Evolutionary conservation across 1,284 basidiomycete genomes (phyloP), one percentile per base, ranked within the genome.

Genomic region (Pseudozyma flocculosa): DNA sequence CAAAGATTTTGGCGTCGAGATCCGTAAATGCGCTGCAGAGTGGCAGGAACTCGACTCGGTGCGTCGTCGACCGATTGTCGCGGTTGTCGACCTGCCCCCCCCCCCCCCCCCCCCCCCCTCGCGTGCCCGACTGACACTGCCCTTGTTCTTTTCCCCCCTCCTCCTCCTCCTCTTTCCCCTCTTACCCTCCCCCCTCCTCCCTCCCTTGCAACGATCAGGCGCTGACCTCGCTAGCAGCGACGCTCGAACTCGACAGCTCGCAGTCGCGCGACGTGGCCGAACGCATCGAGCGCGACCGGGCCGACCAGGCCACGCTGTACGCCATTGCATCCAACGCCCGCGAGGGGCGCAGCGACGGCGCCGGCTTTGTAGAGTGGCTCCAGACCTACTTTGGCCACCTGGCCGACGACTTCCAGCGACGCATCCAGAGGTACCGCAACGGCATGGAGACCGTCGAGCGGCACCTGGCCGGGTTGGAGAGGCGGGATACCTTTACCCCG

Each of bases 391-490:
- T 71, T 46, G 50, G 52, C n/a, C 47, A 61, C 8, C 50, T 65
- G 2, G 70, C 73, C 2, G 43, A 45, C 14, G 64, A 70, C 23
- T 69, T 73, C 24, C 48, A 67, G 22, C 61, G 60, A 8, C 54
- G 75, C 2, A 72, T 76, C 44, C 38, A 54, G 15, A 56, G 72
- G 2, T 76, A 76, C 58, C 54, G 70, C 18, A 54, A 50, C 23
- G 75, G 68, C 0, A 68, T 78, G 45, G 75, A 78, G 51, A 70
- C 70, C 7, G 68, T 76, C 43, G 63, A 72, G 40, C 66, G 68
- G 8, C 73, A 76, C 37, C 52, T 77, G 7, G 43, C 57, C 18
- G 56, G 60, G n/a, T 38, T 75, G 22, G 60, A 53, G 18, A 46
- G 53, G n/a, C 48, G 61, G 13, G 70, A 73, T 36, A 59, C 61